Evolutionary conservation across 257 asterid species (phyloP), one percentile per base, ranked within the genome.

Genomic region (Solanum tacnaense): DNA sequence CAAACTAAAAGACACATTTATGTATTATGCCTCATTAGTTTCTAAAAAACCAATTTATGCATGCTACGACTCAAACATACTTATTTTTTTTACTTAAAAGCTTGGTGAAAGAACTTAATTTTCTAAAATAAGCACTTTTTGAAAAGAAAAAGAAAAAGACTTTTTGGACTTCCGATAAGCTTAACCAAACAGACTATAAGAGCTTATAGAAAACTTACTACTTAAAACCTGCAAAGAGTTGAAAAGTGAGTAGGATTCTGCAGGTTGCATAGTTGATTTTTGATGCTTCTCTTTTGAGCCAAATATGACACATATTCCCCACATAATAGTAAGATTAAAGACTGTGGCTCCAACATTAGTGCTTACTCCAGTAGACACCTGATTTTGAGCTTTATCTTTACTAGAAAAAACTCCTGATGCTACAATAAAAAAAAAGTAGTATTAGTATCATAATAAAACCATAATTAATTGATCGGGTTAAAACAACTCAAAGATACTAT

Each of bases 321-420:
- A 93, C 52, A 91, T 93, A 25, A 91, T 11, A 3, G 94, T 93
- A 13, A 93, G 93, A 49, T 90, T 90, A 72, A 93, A 91, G 60
- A 92, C 94, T 0, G 94, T 92, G 46, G 89, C 89, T 81, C 95
- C 94, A 2, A 93, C 92, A 20, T 89, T 91, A 56, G 92, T 90
- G 39, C 95, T 93, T 2, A 93, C 90, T 65, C 92, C 95, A 10
- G 88, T 89, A 11, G 93, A 93, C 52, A 92, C 94, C 60, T 81
- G 90, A 41, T 92, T 56, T 82, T 90, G 91, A 16, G 94, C 96
- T 35, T 41, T 76, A 89, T 87, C 93, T 87, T 87, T 89, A 89
- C 87, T 86, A 86, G 90, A 60, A 87, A 86, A 88, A 79, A 92
- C 87, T 49, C 93, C 96, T 25, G 95, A 88, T 16, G 88, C 96